Conservation (phyloP, 2,329 filamentous ascomycete species). For the Pseudogymnoascus sp. region DNA sequence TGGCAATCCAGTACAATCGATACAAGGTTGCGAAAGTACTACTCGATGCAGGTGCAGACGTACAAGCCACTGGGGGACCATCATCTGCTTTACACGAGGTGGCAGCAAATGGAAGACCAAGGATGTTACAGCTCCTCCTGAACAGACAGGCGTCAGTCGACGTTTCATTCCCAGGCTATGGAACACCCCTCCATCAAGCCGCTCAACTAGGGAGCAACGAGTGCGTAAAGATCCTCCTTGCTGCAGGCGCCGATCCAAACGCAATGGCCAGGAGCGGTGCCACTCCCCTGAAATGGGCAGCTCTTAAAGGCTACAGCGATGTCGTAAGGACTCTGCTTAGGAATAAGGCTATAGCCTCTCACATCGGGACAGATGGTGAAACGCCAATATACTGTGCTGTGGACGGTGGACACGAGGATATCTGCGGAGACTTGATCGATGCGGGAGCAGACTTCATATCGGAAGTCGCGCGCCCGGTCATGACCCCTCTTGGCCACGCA, state of each 20-base stretch:
- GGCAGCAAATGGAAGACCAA: not conserved
- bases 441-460: not conserved
- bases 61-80: not conserved
- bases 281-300: constrained; percentile 8
- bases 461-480: not conserved
- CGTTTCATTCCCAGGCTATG: not conserved
- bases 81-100: not conserved
- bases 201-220: not conserved
- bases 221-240: not conserved
- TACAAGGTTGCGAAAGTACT: not conserved
- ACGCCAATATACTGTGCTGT: not conserved
- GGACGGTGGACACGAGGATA: not conserved
- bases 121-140: not conserved
- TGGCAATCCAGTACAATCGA: not conserved
- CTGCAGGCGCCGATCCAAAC: constrained; percentile 10
- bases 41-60: not conserved
- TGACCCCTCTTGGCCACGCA: not conserved
- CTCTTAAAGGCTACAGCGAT: constrained; percentile 8
- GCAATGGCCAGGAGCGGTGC: not conserved
- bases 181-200: not conserved
- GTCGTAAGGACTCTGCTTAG: constrained; percentile 7
- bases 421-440: not conserved
- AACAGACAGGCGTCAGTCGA: not conserved
- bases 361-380: not conserved
- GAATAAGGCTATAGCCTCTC: constrained; percentile 2